These are phyloP conservation scores for Penicillium odoratum DNA, from an alignment of 495 filamentous ascomycete species.

Conservation along the genomic window DNA sequence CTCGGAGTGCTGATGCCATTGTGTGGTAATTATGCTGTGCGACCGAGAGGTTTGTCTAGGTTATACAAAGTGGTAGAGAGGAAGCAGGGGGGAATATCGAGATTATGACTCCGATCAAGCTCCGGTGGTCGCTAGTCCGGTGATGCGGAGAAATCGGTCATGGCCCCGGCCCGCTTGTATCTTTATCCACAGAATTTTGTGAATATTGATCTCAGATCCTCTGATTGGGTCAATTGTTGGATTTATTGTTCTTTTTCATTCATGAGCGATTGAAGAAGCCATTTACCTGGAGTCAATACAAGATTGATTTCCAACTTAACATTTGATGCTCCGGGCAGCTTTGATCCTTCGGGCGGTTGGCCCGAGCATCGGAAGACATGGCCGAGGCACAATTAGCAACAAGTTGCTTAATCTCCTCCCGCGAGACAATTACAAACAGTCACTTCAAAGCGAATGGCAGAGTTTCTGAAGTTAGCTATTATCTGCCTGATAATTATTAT, in stretches of 20 bases:
- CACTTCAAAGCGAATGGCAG: too few relatives aligned
- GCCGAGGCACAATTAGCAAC: not conserved
- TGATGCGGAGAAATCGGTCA: slow-evolving; percentile 19
- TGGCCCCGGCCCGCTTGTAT: slow-evolving; percentile 17
- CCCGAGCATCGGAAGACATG: slow-evolving; percentile 2
- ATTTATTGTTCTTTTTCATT: not conserved
- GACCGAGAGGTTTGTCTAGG: not conserved
- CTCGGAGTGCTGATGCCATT: slow-evolving; percentile 43
- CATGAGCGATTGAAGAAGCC: too few relatives aligned
- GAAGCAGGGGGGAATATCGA: slow-evolving; percentile 2
- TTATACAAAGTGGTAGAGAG: not conserved
- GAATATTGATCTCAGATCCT: not conserved
- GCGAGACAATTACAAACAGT: too few relatives aligned
- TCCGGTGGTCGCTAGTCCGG: slow-evolving; percentile 11
- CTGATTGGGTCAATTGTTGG: not conserved
- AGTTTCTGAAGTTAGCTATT: too few relatives aligned
- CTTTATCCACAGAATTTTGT: slow-evolving; percentile 5
- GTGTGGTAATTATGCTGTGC: slow-evolving; percentile 9
- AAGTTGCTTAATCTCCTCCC: not conserved
- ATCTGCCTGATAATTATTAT: too few relatives aligned
- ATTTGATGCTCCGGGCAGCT: too few relatives aligned
- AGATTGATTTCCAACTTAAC: not conserved
- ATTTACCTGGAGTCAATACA: too few relatives aligned
- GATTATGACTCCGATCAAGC: slow-evolving; percentile 9
- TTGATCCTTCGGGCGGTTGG: not conserved